Base-by-base conservation (phyloP, 805 yeast genomes). In the Myxozyma kluyveri region DNA sequence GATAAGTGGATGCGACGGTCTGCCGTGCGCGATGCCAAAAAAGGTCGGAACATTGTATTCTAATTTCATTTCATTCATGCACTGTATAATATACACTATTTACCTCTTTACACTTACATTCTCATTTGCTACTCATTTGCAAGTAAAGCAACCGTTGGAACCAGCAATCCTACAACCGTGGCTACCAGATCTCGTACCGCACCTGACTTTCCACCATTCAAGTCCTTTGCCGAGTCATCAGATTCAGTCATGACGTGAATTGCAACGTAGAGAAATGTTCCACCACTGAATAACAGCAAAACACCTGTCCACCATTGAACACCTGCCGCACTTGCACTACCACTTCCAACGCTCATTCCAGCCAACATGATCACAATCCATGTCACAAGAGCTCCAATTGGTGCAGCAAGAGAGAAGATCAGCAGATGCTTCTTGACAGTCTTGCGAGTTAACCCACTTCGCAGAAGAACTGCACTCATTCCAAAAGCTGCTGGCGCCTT, bases 401-500 rank as follows among this genome's bases (percentile, higher is more conserved):
- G 88, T 0, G 88, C 82, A n/a, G 80, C 70, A 3, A 73, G 54
- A 0, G 89, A 71, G 62, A 86, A 86, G 2, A 75, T 61, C 4
- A 71, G 63, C 29, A 85, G 60, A 60, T 83, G 84, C 23, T 75
- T 65, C 45, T 72, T 58, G 21, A 79, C 69, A 23, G 67, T 57
- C 21, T 60, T 43, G 31, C 61, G 50, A 29, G 71, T 42, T 2
- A 75, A 52, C 3, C 73, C 72, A 32, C 70, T 68, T 27, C 72
- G 67, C 9, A 78, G 60, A 27, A 86, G 70, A 14, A 84, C 72
- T 1, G 86, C 74, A 3, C 79, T 66, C 38, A 86, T 72, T 37
- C 89, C 84, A 65, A 86, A 82, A 3, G 88, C 75, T 0, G 91
- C 83, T 0, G 93, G 93, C 3, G 85, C 71, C 65, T 86, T 86